Conservation (phyloP, 1,284 basidiomycete genomes). For the Pascua guehoae region DNA sequence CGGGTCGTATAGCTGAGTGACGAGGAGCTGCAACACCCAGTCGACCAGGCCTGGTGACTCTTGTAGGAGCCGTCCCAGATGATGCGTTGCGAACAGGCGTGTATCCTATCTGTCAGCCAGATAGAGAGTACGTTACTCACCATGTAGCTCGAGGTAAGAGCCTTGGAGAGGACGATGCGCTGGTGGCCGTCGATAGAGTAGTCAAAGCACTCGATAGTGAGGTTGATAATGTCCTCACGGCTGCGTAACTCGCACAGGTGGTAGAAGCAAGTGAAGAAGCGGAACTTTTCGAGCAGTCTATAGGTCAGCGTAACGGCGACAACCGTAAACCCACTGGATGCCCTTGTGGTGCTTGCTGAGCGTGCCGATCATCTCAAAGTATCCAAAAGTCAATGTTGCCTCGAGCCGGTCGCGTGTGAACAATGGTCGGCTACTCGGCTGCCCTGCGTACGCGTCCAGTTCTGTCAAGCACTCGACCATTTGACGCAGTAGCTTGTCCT, state of each 20-base stretch:
- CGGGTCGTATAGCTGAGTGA: conserved; percentile 95
- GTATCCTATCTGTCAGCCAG: conserved; percentile 60
- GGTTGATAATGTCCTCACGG: conserved; percentile 85
- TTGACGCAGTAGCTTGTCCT: conserved; percentile 83
- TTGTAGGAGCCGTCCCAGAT: conserved; percentile 67
- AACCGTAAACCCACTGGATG: conserved; percentile 64
- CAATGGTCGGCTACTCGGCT: conserved; percentile 60
- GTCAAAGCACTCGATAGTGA: conserved; percentile 87
- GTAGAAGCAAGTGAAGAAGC: conserved; percentile 92
- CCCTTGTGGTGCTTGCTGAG: conserved; percentile 84
- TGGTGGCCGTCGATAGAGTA: conserved; percentile 87
- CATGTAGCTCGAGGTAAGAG: conserved; percentile 85
- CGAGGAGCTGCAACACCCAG: conserved; percentile 82
- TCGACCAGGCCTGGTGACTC: conserved; percentile 58
- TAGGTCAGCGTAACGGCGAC: neutral
- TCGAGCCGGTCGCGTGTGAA: conserved; percentile 80
- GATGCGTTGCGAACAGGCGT: conserved; percentile 80
- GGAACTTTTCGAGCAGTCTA: conserved; percentile 84
- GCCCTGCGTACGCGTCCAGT: conserved; percentile 65
- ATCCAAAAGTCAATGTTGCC: conserved; percentile 82
- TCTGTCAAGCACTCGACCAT: conserved; percentile 85
- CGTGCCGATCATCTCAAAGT: conserved; percentile 92
- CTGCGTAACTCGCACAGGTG: conserved; percentile 84
- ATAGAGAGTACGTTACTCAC: conserved; percentile 47
- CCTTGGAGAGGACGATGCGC: conserved; percentile 85